These are phyloP conservation scores for Candida jianshihensis DNA, from an alignment of 805 yeast genomes.

Conservation along the genomic window DNA sequence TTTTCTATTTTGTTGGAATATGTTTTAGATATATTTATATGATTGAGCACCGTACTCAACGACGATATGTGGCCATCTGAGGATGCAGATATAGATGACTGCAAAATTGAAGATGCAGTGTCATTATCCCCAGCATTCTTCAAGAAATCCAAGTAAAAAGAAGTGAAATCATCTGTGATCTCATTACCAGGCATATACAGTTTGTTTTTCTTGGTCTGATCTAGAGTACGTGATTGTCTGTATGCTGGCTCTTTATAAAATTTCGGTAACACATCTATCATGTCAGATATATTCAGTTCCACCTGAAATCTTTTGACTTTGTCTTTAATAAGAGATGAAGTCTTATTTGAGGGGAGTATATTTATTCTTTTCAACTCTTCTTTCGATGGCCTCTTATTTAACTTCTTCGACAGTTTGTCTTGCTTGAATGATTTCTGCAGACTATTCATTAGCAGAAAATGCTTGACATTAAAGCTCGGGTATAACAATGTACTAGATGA, in stretches of 20 bases:
- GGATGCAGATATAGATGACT: not conserved
- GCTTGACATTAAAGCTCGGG: conserved; percentile 4
- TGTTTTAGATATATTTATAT: conserved; percentile 6
- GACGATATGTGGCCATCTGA: not conserved
- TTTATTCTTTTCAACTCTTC: conserved; percentile 15
- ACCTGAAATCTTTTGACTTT: conserved; percentile 10
- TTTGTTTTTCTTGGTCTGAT: not conserved
- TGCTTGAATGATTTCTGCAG: conserved; percentile 13
- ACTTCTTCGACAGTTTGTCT: conserved; percentile 12
- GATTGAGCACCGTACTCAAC: conserved; percentile 6
- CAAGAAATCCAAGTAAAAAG: conserved; percentile 2
- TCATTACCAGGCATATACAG: too few species aligned
- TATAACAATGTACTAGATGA: not conserved
- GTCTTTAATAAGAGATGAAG: conserved; percentile 4
- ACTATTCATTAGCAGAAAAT: conserved; percentile 2
- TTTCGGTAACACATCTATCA: conserved; percentile 9
- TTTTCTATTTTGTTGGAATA: too few species aligned
- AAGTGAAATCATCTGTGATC: conserved; percentile 5
- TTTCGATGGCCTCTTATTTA: conserved; percentile 15
- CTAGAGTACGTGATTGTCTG: not conserved
- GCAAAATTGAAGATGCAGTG: not conserved
- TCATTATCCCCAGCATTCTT: not conserved
- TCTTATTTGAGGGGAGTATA: conserved; percentile 9
- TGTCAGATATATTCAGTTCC: conserved; percentile 10
- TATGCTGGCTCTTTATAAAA: conserved; percentile 14